Conservation (phyloP, 1,284 basidiomycete species). For the Inonotus obliquus region DNA sequence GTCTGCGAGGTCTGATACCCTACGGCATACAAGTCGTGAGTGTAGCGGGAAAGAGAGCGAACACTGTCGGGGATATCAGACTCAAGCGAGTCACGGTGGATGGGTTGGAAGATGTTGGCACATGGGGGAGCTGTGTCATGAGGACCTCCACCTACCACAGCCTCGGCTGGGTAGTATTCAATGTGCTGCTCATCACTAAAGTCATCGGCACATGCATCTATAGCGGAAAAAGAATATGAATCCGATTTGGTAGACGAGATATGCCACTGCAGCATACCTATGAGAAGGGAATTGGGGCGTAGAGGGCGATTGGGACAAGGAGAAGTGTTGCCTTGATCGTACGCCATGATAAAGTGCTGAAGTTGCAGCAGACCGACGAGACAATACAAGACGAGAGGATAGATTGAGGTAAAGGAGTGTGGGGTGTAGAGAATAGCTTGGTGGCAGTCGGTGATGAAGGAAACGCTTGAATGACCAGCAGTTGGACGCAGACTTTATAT, state of each 20-base stretch:
- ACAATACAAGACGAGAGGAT: neutral
- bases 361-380: neutral
- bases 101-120: constrained; percentile 1
- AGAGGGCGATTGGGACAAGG: neutral
- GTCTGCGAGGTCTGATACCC: neutral
- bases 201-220: neutral
- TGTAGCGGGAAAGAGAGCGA: neutral
- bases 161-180: neutral
- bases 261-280: neutral
- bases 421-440: neutral
- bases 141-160: neutral
- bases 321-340: neutral
- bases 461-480: neutral
- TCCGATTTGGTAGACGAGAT: neutral
- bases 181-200: neutral
- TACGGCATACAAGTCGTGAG: neutral
- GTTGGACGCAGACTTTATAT: neutral
- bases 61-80: constrained; percentile 7
- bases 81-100: neutral
- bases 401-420: neutral
- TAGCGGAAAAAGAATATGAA: neutral
- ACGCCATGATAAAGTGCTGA: neutral
- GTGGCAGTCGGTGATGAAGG: neutral
- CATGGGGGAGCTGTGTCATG: neutral
- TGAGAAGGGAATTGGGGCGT: neutral